Evolutionary conservation across 164 flowering plant genomes (phyloP).

Genomic region (Hamamelis virginiana): DNA sequence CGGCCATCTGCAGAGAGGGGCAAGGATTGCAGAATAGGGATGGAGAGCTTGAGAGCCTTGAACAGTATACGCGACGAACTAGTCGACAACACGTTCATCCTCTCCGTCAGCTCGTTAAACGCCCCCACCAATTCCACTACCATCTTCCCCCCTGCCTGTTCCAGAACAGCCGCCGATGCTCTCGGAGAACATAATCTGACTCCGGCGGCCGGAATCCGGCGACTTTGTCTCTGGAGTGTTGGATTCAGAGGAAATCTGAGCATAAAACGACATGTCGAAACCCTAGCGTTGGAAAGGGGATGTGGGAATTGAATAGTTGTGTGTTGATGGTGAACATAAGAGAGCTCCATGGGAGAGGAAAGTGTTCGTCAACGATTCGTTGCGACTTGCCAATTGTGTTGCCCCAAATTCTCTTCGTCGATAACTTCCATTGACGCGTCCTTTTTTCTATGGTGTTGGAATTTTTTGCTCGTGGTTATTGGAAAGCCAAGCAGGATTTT

Average conservation of each 20-base stretch:
- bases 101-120: constrained; percentile 75
- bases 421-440: neutral
- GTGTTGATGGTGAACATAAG: neutral
- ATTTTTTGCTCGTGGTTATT: neutral
- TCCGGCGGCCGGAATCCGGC: neutral
- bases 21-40: constrained; percentile 68
- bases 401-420: neutral
- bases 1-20: constrained; percentile 70
- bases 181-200: neutral
- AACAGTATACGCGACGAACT: constrained; percentile 73
- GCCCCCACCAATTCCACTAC: constrained; percentile 87
- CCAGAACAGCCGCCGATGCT: constrained; percentile 17
- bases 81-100: constrained; percentile 58
- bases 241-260: neutral
- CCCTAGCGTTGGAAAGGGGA: neutral
- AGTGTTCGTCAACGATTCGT: too few species aligned
- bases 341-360: neutral
- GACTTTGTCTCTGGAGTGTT: neutral
- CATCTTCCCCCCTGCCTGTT: constrained; percentile 80
- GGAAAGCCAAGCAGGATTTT: neutral
- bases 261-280: neutral
- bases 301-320: neutral
- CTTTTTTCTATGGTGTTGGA: neutral
- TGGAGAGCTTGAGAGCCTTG: constrained; percentile 71
- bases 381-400: too few species aligned